phyloP scores from a whole-genome alignment of 2,329 filamentous ascomycete genomes.

The Colletotrichum sp. region DNA sequence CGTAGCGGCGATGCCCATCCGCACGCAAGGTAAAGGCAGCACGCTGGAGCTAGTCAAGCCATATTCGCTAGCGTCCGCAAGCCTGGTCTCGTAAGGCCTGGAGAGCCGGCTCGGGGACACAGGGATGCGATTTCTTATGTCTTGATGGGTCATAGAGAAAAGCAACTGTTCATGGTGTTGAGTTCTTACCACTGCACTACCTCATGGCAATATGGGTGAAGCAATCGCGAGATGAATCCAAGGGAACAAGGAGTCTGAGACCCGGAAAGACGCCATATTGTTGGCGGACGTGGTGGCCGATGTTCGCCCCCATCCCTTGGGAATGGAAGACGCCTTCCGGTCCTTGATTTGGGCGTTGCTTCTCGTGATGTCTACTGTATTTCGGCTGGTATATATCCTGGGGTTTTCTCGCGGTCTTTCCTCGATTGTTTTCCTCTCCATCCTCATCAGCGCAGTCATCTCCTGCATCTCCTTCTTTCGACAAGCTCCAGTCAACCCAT shows the following conservation, averaged over 20 bases:
- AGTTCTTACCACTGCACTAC: neutral
- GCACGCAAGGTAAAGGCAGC: neutral
- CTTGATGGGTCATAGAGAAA: conserved; percentile 2
- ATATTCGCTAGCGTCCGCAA: conserved; percentile 16
- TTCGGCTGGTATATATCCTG: neutral
- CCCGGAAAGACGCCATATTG: neutral
- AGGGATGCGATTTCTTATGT: conserved; percentile 19
- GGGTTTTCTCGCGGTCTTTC: neutral
- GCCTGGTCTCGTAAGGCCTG: neutral
- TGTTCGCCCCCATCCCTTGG: conserved; percentile 10
- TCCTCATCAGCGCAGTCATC: conserved; percentile 13
- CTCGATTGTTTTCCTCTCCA: neutral
- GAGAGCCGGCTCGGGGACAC: neutral
- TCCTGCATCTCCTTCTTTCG: conserved; percentile 10
- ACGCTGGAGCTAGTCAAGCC: conserved; percentile 16
- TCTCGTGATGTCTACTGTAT: neutral
- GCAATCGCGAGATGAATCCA: conserved; percentile 21
- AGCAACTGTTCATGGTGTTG: neutral
- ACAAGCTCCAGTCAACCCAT: conserved; percentile 13
- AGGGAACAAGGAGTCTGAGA: conserved; percentile 19
- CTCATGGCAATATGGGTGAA: conserved; percentile 11
- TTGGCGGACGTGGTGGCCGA: neutral
- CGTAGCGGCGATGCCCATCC: neutral
- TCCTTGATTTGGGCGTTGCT: neutral
- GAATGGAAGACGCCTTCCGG: neutral